A percentile compares a stretch with the other conserved stretches of the same genome.
These are phyloP conservation scores for Diaporthe caulivora DNA, from an alignment of 2,329 filamentous ascomycete species.

Conservation along the genomic window DNA sequence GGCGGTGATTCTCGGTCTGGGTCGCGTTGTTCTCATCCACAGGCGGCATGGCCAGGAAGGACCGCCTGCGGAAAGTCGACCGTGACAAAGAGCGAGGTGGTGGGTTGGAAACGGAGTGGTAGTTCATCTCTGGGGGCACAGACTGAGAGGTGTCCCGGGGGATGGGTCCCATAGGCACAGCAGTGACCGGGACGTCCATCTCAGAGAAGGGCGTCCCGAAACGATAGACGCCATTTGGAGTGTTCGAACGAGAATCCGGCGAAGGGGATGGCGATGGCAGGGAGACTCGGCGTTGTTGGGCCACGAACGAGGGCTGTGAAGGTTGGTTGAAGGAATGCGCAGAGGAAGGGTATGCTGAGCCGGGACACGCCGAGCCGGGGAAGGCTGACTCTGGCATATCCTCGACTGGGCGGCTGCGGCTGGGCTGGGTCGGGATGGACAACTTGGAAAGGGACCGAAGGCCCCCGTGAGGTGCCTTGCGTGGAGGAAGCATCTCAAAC, in stretches of 20 bases:
- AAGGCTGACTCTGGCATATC: conserved; percentile 46
- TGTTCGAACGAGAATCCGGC: conserved; percentile 60
- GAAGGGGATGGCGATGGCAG: conserved; percentile 50
- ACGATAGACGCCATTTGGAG: conserved; percentile 75
- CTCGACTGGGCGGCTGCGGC: conserved; percentile 38
- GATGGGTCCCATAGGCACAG: conserved; percentile 77
- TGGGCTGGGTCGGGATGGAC: conserved; percentile 63
- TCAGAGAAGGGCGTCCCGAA: conserved; percentile 91
- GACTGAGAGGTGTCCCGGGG: conserved; percentile 87
- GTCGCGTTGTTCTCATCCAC: conserved; percentile 73
- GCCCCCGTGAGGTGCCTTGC: conserved; percentile 62
- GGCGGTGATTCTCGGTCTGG: conserved; percentile 49
- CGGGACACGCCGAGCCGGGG: conserved; percentile 47
- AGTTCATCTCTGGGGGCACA: conserved; percentile 94
- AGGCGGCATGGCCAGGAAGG: conserved; percentile 76
- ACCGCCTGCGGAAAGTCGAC: conserved; percentile 73
- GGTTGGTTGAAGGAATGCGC: conserved; percentile 36
- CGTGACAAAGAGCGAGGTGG: conserved; percentile 64
- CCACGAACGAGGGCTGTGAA: conserved; percentile 30
- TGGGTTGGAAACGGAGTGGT: conserved; percentile 61
- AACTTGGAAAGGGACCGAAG: conserved; percentile 73
- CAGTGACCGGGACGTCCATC: conserved; percentile 87
- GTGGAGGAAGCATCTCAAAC: conserved; percentile 71
- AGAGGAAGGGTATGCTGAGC: conserved; percentile 40
- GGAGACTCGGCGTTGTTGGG: conserved; percentile 38